phyloP scores from a whole-genome alignment of 163 green algal species.

The Scenedesmus sp. region DNA sequence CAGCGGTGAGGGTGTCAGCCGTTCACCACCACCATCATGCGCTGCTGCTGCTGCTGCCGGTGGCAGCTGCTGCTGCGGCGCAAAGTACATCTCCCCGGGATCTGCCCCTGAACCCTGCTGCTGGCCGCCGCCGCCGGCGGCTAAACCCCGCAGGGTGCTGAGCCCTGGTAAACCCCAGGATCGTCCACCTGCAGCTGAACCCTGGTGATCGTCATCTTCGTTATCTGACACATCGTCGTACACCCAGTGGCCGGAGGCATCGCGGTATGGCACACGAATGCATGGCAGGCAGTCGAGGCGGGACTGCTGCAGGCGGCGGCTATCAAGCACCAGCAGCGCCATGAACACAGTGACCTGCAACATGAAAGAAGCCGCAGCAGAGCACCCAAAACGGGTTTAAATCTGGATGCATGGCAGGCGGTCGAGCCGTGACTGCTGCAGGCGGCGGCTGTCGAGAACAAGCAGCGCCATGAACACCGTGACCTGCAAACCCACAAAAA shows the following conservation, averaged over 20 bases:
- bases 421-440: constrained; percentile 74
- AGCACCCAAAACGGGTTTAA: neutral
- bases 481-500: constrained; percentile 66
- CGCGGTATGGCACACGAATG: constrained; percentile 54
- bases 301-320: constrained; percentile 64
- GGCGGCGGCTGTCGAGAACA: constrained; percentile 76
- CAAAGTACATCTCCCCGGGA: constrained; percentile 43
- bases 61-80: constrained; percentile 44
- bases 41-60: neutral
- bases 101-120: constrained; percentile 14
- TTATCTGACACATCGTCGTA: constrained; percentile 38
- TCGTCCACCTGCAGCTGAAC: no score
- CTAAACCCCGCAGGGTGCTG: neutral
- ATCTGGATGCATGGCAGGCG: constrained; percentile 74
- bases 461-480: constrained; percentile 91
- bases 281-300: constrained; percentile 84
- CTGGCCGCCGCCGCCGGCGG: neutral
- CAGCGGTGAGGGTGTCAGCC: neutral
- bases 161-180: neutral
- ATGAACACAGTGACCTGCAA: constrained; percentile 91
- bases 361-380: neutral
- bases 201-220: constrained; percentile 42
- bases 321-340: constrained; percentile 86
- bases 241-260: constrained; percentile 33
- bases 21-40: neutral